A percentile compares a stretch with the other conserved stretches of the same genome.
Evolutionary conservation across 495 filamentous ascomycete species (phyloP).

Genomic region (Pseudoneurospora amorphoporcata): DNA sequence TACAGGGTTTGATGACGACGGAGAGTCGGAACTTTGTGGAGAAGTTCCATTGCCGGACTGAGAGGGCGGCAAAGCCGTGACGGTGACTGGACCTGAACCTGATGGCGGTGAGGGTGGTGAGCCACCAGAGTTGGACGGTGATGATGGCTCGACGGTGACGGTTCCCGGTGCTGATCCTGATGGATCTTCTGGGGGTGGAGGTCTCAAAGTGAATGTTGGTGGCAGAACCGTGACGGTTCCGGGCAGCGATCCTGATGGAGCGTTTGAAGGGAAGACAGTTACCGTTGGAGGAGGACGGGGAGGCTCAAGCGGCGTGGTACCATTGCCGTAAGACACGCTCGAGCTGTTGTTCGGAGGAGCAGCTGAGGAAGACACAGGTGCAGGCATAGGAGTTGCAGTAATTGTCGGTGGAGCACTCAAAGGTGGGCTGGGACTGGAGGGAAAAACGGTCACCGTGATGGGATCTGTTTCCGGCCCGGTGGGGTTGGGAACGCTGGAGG

Average conservation of each 20-base stretch:
- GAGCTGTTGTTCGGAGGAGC: background rate
- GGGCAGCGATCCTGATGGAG: background rate
- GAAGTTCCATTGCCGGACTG: background rate
- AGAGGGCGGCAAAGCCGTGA: background rate
- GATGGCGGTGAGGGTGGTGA: background rate
- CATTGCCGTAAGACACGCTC: background rate
- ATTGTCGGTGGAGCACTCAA: background rate
- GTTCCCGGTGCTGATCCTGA: background rate
- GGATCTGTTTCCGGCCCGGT: background rate
- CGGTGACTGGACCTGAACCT: background rate
- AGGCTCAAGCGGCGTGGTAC: background rate
- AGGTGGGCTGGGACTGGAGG: background rate
- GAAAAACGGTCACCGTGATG: constrained; percentile 10
- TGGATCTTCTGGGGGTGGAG: background rate
- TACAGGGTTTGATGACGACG: background rate
- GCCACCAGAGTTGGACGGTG: background rate
- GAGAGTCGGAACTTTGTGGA: background rate
- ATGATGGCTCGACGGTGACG: background rate
- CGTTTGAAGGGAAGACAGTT: background rate
- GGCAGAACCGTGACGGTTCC: constrained; percentile 6
- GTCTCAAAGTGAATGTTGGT: background rate
- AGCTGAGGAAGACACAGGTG: background rate
- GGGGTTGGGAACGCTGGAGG: background rate
- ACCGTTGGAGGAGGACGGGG: background rate
- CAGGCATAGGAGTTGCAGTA: background rate